Evolutionary conservation across 345 rosid genomes (phyloP).

Genomic region (Eucalyptus camaldulensis): DNA sequence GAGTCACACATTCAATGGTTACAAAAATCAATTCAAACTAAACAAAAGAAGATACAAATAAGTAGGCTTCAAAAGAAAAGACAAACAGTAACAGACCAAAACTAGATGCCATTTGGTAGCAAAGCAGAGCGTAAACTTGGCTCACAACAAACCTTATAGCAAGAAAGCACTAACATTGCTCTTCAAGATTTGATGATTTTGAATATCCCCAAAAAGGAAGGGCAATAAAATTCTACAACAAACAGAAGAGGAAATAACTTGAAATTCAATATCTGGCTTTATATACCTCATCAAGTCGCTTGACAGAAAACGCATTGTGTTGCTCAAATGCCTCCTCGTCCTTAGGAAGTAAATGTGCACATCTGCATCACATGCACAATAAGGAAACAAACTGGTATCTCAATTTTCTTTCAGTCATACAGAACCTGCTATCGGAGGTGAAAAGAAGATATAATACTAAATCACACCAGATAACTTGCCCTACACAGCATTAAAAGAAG

Average conservation of each 20-base stretch:
- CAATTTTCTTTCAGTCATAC: background rate
- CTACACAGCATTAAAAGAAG: background rate
- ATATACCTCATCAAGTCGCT: conserved; percentile 86
- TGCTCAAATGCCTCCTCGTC: conserved; percentile 86
- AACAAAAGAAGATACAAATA: background rate
- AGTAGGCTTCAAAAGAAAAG: background rate
- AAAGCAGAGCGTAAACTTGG: background rate
- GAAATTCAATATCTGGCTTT: background rate
- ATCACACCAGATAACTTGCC: background rate
- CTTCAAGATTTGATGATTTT: background rate
- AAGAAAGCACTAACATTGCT: background rate
- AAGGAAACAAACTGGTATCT: background rate
- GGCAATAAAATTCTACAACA: background rate
- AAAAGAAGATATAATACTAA: background rate
- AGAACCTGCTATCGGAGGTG: background rate
- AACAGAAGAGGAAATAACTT: background rate
- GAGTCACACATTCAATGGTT: background rate
- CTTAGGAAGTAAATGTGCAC: conserved; percentile 86
- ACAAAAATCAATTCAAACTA: background rate
- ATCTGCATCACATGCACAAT: conserved; percentile 29
- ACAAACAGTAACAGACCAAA: background rate
- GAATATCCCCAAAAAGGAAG: background rate
- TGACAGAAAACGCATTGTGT: conserved; percentile 52
- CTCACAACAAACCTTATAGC: background rate
- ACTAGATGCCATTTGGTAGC: background rate